Evolutionary conservation across 2,329 filamentous ascomycete genomes (phyloP), one percentile per base, ranked within the genome.

Genomic region (Verticillium tricorpus): DNA sequence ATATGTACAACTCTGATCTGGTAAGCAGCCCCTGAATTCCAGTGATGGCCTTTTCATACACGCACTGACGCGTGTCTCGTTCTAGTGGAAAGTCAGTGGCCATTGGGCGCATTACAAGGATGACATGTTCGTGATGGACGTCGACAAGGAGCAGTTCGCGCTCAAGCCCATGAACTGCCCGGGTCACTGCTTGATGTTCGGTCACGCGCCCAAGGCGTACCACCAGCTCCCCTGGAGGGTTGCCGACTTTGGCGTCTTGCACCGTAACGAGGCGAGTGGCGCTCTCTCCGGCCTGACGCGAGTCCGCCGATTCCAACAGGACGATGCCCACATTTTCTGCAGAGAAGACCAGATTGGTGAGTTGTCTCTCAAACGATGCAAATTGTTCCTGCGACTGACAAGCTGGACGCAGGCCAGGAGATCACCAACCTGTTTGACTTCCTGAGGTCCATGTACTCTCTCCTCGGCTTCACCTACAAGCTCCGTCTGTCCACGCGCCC

Each of bases 161-260:
- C 80, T 98, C 59, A 98, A 98, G 80, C 94, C 94, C 32, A 98
- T 98, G 95, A 98, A 98, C 80, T 99, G 95, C 78, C 95, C 95
- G 4, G 93, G 93, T 32, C 94, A 98, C 77, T 96, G 91, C 76
- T 80, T 95, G 67, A 89, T 97, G 71, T 97, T 97, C 75, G 86
- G 85, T 58, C 89, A 94, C 75, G 86, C 90, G 60, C 90, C 92
- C 71, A 86, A 92, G 70, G 95, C 90, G 76, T 97, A 98, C 77
- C 84, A 90, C 70, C 93, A 98, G 69, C 81, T 99, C 62, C 95
- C 95, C 32, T 89, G 96, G 78, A 86, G 95, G 71, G 90, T 97
- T 78, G 94, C 95, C 59, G 95, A 99, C 74, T 98, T 98, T 76
- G 94, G 94, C 75, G 91, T 96, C 2, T 82, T 99, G 59, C 95